These are phyloP conservation scores for Maudiozyma barnettii DNA, from an alignment of 805 yeast species.

Conservation along the genomic window DNA sequence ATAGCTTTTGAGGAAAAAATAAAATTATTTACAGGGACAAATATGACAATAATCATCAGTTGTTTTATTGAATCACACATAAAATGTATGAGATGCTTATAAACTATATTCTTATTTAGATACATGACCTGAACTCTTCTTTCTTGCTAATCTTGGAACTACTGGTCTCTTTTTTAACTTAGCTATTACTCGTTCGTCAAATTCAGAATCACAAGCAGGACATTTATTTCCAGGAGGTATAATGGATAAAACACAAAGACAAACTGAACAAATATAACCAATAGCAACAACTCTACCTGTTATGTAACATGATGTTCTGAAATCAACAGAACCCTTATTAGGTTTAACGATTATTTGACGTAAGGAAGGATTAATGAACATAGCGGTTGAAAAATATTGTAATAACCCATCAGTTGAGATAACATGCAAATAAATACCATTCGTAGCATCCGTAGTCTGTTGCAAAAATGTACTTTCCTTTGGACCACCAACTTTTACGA, in stretches of 20 bases:
- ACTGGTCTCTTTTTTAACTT: slow-evolving; percentile 41
- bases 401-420: slow-evolving; percentile 65
- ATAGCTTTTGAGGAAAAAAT: no score
- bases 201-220: slow-evolving; percentile 78
- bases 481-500: slow-evolving; percentile 54
- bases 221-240: slow-evolving; percentile 62
- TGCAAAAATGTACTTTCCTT: slow-evolving; percentile 72
- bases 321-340: slow-evolving; percentile 77
- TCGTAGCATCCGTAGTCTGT: slow-evolving; percentile 92
- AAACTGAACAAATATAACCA: slow-evolving; percentile 92
- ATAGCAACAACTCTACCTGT: slow-evolving; percentile 87
- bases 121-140: slow-evolving; percentile 1
- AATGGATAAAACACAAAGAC: slow-evolving; percentile 65
- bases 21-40: no score
- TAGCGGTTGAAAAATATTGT: slow-evolving; percentile 74
- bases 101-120: not conserved
- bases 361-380: slow-evolving; percentile 76
- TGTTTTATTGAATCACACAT: no score
- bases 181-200: slow-evolving; percentile 53
- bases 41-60: no score
- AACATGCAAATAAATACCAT: slow-evolving; percentile 73
- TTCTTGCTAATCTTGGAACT: slow-evolving; percentile 10
- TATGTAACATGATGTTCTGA: slow-evolving; percentile 86
- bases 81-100: no score
- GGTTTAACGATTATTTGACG: slow-evolving; percentile 73